Evolutionary conservation across 2,329 filamentous ascomycete species (phyloP).

Genomic region (Sclerotinia nivalis): DNA sequence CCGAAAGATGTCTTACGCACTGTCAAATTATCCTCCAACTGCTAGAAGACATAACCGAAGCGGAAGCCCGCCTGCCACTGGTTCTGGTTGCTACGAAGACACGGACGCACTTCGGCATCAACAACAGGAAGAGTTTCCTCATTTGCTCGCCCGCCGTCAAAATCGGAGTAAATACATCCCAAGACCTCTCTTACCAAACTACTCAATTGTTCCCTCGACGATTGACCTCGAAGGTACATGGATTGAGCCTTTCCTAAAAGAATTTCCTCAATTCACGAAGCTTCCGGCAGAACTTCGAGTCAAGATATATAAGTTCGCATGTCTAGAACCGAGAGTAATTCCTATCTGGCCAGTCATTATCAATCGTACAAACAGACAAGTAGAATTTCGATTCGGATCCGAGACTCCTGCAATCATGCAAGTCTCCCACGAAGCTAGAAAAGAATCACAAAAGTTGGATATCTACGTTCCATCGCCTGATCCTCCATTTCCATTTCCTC

Average conservation of each 20-base stretch:
- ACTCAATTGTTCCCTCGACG: conserved; percentile 3
- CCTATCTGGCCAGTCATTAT: not conserved
- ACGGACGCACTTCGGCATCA: not conserved
- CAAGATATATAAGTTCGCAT: not conserved
- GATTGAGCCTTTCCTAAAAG: not conserved
- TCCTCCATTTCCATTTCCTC: no score
- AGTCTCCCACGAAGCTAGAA: not conserved
- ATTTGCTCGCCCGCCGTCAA: no score
- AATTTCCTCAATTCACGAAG: not conserved
- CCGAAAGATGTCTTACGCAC: not conserved
- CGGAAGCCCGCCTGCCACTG: no score
- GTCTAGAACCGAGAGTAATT: not conserved
- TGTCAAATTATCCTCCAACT: not conserved
- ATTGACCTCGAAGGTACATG: not conserved
- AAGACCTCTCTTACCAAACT: not conserved
- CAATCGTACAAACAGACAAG: no score
- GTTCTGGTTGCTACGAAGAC: fast-evolving
- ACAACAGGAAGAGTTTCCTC: not conserved
- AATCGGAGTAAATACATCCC: not conserved
- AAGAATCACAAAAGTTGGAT: not conserved
- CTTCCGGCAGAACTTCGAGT: not conserved
- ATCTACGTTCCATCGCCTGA: not conserved
- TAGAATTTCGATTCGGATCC: not conserved
- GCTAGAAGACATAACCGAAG: not conserved
- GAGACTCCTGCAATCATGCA: conserved; percentile 9